Evolutionary conservation across 371 early-diverging fungal species (phyloP).

Genomic region (Syncephalis fuscata): DNA sequence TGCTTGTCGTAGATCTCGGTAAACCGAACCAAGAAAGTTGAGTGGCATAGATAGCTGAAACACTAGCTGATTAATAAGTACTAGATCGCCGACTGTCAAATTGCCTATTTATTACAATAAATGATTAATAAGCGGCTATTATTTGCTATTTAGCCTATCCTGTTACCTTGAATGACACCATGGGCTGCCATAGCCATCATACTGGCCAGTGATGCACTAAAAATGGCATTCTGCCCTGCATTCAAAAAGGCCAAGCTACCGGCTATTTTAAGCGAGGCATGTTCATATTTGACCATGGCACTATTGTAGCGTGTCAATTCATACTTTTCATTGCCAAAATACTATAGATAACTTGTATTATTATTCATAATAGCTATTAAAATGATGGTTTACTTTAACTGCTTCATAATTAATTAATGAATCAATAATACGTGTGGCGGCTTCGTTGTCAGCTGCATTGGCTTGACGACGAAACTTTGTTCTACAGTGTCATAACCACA

Average conservation of each 20-base stretch:
- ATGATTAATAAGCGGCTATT: not conserved
- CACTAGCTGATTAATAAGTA: constrained; percentile 91
- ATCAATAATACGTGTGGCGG: constrained; percentile 81
- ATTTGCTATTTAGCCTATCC: not conserved
- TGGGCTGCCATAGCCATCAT: constrained; percentile 91
- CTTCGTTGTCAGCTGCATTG: constrained; percentile 88
- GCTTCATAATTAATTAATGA: constrained; percentile 90
- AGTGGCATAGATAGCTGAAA: constrained; percentile 88
- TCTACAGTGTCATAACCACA: constrained; percentile 20
- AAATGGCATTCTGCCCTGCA: constrained; percentile 86
- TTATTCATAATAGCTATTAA: not conserved
- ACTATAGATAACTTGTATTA: constrained; percentile 16
- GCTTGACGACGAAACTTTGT: constrained; percentile 76
- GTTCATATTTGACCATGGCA: constrained; percentile 73
- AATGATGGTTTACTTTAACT: constrained; percentile 47
- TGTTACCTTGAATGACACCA: constrained; percentile 56
- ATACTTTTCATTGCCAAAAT: constrained; percentile 79
- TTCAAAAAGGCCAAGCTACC: constrained; percentile 79
- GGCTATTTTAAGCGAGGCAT: constrained; percentile 75
- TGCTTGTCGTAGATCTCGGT: constrained; percentile 84
- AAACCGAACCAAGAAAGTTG: constrained; percentile 94
- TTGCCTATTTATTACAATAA: constrained; percentile 15
- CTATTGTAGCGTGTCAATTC: constrained; percentile 74
- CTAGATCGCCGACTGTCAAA: constrained; percentile 90
- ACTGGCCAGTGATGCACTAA: constrained; percentile 65